Evolutionary conservation across 164 flowering plant species (phyloP).

Genomic region (Sedum album): DNA sequence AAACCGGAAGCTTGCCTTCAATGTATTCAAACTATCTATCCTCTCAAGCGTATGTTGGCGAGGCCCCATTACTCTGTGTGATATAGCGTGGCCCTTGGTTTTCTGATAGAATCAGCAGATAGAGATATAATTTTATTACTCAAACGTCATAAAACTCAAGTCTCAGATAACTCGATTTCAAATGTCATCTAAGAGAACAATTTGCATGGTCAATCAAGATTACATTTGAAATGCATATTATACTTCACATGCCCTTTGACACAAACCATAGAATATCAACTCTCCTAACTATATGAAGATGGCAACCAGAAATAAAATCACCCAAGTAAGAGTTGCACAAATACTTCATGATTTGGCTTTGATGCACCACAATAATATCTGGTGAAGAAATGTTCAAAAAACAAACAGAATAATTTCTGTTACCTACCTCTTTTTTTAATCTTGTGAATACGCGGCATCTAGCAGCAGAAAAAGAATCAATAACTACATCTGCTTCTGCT

Average conservation of each 20-base stretch:
- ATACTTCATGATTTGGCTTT: neutral
- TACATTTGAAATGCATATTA: neutral
- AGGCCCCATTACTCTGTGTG: conserved; percentile 53
- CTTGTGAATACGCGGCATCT: conserved; percentile 61
- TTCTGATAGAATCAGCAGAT: conserved; percentile 28
- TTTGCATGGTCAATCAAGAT: neutral
- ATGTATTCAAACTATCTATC: conserved; percentile 44
- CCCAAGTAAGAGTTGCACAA: neutral
- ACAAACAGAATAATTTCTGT: neutral
- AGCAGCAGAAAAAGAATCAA: conserved; percentile 70
- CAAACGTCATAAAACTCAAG: neutral
- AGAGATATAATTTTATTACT: neutral
- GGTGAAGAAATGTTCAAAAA: neutral
- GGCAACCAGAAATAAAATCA: neutral
- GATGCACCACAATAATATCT: neutral
- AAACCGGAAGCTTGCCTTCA: conserved; percentile 32
- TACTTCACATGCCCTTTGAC: neutral
- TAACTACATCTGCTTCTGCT: conserved; percentile 27
- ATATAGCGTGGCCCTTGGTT: conserved; percentile 44
- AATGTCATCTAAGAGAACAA: neutral
- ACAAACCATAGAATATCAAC: neutral
- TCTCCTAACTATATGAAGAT: neutral
- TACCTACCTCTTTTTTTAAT: conserved; percentile 44
- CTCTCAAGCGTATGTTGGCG: conserved; percentile 50
- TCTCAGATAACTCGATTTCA: neutral